Evolutionary conservation across 1,284 basidiomycete genomes (phyloP), one percentile per base, ranked within the genome.

Genomic region (Clitocybe nebularis): DNA sequence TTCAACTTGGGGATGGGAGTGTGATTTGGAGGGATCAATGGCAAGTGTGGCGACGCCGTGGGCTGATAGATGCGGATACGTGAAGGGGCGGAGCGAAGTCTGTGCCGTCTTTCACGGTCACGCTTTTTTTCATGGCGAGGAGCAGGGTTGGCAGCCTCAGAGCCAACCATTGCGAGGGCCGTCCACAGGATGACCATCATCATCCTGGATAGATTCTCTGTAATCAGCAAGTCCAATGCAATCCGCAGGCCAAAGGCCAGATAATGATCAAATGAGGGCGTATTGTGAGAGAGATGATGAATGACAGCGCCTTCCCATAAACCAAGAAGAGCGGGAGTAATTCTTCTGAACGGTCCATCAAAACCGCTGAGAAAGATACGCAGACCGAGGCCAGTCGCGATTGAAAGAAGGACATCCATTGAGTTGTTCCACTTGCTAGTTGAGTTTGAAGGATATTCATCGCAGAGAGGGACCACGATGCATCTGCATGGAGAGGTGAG

Each of bases 401-500:
- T 63, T 20, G 69, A 64, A 44, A 68, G 50, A 7, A 63, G 40
- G 38, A 67, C 56, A 47, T 71, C 67, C 68, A 71, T 71, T 55
- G 48, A 9, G 22, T 32, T 45, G 35, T 30, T 38, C n/a, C n/a
- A n/a, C 46, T 44, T 49, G 49, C 26, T 39, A 44, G 38, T 46
- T 33, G 29, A 32, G 33, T 44, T 40, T 35, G 44, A 41, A 39
- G 43, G 30, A 51, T 51, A 54, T 40, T 50, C 59, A 60, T 60
- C 41, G 58, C 56, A 49, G 50, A 48, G 35, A 29, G 39, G 45
- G 33, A 35, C 44, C 55, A 57, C 53, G 53, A 56, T 46, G 51
- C 44, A 35, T 29, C 25, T 48, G 57, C 51, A 54, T 57, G 55
- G 13, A 35, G 9, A 14, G 20, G 25, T 13, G 5, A 28, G 7